Evolutionary conservation across 345 rosid genomes (phyloP).

Genomic region (Moricandia moricandioides): DNA sequence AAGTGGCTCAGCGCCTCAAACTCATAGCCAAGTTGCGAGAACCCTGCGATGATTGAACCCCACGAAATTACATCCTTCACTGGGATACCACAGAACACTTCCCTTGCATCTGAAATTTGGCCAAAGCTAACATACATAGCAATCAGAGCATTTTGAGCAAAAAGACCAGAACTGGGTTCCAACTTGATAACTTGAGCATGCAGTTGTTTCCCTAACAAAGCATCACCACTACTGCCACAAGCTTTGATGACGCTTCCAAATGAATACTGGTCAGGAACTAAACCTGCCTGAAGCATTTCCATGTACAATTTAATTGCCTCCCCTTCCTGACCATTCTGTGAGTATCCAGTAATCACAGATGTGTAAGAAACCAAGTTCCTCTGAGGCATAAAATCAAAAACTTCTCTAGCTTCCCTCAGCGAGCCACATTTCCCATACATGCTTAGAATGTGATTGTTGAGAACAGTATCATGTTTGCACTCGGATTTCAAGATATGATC

Average conservation of each 20-base stretch:
- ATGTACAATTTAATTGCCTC: constrained; percentile 46
- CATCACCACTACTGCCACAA: constrained; percentile 41
- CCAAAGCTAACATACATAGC: constrained; percentile 56
- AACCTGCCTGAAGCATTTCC: constrained; percentile 44
- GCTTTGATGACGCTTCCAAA: constrained; percentile 59
- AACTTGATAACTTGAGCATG: constrained; percentile 55
- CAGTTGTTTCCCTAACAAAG: constrained; percentile 51
- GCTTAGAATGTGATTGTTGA: constrained; percentile 51
- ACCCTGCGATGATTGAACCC: constrained; percentile 57
- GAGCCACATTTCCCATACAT: constrained; percentile 82
- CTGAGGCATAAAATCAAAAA: constrained; percentile 67
- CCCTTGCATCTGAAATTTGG: constrained; percentile 44
- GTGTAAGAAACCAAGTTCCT: constrained; percentile 79
- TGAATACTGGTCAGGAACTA: constrained; percentile 49
- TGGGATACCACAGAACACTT: constrained; percentile 42
- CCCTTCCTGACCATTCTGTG: constrained; percentile 51
- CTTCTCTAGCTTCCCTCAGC: constrained; percentile 55
- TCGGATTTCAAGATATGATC: constrained; percentile 47
- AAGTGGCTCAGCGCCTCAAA: constrained; percentile 49
- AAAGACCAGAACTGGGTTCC: constrained; percentile 39
- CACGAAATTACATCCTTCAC: constrained; percentile 62
- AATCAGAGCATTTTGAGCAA: constrained; percentile 59
- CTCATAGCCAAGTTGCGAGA: constrained; percentile 55
- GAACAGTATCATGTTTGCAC: constrained; percentile 46
- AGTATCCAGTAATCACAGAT: constrained; percentile 73